These are phyloP conservation scores for Ciborinia camelliae DNA, from an alignment of 2,329 filamentous ascomycete species.

Conservation along the genomic window DNA sequence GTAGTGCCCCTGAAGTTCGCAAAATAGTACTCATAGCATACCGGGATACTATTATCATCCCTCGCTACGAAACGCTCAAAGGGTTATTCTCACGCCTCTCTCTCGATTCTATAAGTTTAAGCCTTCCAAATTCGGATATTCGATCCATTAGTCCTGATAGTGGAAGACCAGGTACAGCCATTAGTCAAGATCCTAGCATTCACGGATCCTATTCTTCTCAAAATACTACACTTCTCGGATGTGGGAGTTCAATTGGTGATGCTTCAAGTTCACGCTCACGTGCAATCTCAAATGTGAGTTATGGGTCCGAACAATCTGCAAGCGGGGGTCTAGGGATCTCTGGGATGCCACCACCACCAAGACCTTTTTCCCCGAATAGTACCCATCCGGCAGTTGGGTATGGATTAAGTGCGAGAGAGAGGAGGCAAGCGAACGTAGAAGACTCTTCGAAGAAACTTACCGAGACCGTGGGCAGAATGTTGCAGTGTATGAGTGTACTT, in stretches of 20 bases:
- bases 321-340: conserved; percentile 28
- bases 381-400: conserved; percentile 26
- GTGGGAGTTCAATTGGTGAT: conserved; percentile 47
- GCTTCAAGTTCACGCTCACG: conserved; percentile 63
- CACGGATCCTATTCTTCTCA: conserved; percentile 78
- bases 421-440: conserved; percentile 49
- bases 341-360: conserved; percentile 30
- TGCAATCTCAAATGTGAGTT: conserved; percentile 81
- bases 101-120: conserved; percentile 62
- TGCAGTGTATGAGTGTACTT: conserved; percentile 92
- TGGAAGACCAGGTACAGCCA: conserved; percentile 68
- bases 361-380: conserved; percentile 35
- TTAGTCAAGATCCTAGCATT: conserved; percentile 69
- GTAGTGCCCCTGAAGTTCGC: conserved; percentile 73
- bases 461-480: conserved; percentile 90
- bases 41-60: conserved; percentile 83
- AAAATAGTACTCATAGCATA: conserved; percentile 84
- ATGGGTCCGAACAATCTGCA: conserved; percentile 43
- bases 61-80: conserved; percentile 84
- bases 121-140: conserved; percentile 44
- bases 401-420: conserved; percentile 16
- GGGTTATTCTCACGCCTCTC: conserved; percentile 85
- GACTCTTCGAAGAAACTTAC: conserved; percentile 74
- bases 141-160: conserved; percentile 48
- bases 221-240: conserved; percentile 68